These are phyloP conservation scores for Rhizopogon salebrosus DNA, from an alignment of 768 basidiomycete genomes.

Conservation along the genomic window DNA sequence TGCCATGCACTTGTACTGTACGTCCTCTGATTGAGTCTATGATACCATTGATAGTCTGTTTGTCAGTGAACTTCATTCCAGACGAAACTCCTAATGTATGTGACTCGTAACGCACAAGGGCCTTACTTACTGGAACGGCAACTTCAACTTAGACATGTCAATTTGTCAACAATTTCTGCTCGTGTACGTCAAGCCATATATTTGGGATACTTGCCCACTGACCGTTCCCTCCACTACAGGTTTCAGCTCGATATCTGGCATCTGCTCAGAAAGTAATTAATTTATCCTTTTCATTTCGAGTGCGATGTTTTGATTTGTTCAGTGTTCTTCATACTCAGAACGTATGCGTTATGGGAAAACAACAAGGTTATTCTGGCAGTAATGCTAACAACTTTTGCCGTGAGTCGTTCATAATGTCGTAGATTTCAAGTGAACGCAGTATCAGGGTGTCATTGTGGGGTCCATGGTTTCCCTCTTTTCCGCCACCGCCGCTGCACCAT, in stretches of 20 bases:
- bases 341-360: conserved; percentile 3
- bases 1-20: background rate
- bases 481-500: background rate
- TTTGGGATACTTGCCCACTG: background rate
- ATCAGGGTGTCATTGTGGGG: background rate
- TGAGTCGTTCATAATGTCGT: background rate
- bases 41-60: background rate
- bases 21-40: background rate
- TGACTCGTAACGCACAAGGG: background rate
- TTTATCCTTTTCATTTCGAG: background rate
- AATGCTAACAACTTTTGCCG: background rate
- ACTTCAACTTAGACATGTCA: conserved; percentile 1
- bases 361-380: background rate
- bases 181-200: background rate
- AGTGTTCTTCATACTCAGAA: conserved; percentile 6
- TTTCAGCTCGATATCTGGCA: background rate
- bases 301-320: background rate
- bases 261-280: conserved; percentile 1
- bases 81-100: background rate
- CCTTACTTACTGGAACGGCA: background rate
- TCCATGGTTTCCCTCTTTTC: background rate
- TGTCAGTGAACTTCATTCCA: background rate
- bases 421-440: background rate
- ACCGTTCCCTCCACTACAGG: background rate
- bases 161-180: background rate